Base-by-base conservation (phyloP, 2,329 filamentous ascomycete species). In the Phoma herbarum region DNA sequence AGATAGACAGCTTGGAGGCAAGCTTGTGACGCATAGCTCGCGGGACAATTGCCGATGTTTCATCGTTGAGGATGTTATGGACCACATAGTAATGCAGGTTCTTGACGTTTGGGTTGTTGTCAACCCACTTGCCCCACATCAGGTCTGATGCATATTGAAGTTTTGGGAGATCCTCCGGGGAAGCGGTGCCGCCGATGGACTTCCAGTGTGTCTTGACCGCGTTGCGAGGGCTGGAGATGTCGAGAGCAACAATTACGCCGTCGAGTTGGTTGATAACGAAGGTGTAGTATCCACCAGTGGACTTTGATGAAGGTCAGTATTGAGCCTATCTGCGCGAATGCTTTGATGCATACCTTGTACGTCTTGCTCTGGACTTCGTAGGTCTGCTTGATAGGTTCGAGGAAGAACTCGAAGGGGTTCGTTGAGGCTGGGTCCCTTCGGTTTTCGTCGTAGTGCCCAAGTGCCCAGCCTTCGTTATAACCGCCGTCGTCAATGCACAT, bases 91-190 rank as follows among this genome's bases (percentile, higher is more conserved):
- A 47, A 4, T 55, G 59, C 10, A 70, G 53, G 10, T 65, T 69
- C n/a, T 52, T 63, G 33, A 71, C 5, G 25, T 70, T 45, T 0
- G 41, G 29, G 18, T 70, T 68, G 2, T 60, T 53, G 1, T 57
- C 55, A 16, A 46, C n/a, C 65, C 69, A 72, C 33, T 60, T 64
- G 3, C 47, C 60, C 70, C 69, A 73, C 29, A 68, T 58, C 22
- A 72, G 29, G 11, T 73, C 70, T 1, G 70, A 67, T 11, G 42
- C 31, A 14, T 41, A 47, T 1, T 54, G 52, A 2, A 73, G 23
- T 8, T 57, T 53, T 3, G 70, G 70, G 1, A 71, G 70, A 28
- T 72, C 68, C 6, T 53, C 60, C 0, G 44, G 33, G 6, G 51
- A 52, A 3, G 25, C n/a, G 11, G 51, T 58, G 16, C 31, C 45